Conservation (phyloP, 2,329 filamentous ascomycete genomes). For the Elsinoe fawcettii region DNA sequence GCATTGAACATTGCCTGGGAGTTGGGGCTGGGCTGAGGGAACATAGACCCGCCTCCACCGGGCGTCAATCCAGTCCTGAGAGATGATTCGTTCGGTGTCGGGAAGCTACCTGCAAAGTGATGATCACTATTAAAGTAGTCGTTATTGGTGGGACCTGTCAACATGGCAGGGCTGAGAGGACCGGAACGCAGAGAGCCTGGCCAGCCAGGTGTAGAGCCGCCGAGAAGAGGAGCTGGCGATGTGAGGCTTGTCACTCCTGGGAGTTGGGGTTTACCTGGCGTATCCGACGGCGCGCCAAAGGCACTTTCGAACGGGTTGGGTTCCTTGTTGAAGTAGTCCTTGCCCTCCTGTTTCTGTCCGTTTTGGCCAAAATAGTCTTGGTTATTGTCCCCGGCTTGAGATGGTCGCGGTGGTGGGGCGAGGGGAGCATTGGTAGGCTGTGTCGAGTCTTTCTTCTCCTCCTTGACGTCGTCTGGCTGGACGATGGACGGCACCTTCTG, state of each 20-base stretch:
- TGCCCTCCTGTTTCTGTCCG: slow-evolving; percentile 24
- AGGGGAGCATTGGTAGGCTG: slow-evolving; percentile 40
- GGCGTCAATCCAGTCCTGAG: slow-evolving; percentile 85
- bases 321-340: slow-evolving; percentile 61
- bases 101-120: slow-evolving; percentile 74
- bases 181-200: slow-evolving; percentile 81
- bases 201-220: slow-evolving; percentile 72
- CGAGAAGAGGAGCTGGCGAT: slow-evolving; percentile 74
- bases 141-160: slow-evolving; percentile 75
- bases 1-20: slow-evolving; percentile 75
- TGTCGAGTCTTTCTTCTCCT: slow-evolving; percentile 23
- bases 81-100: slow-evolving; percentile 93
- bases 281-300: slow-evolving; percentile 68
- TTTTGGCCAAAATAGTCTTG: slow-evolving; percentile 43
- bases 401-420: slow-evolving; percentile 44
- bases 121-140: slow-evolving; percentile 70
- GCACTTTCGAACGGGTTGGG: slow-evolving; percentile 97
- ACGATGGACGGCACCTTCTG: slow-evolving; percentile 29
- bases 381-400: slow-evolving; percentile 33
- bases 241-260: slow-evolving; percentile 86
- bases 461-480: slow-evolving; percentile 27
- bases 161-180: slow-evolving; percentile 93
- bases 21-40: slow-evolving; percentile 82
- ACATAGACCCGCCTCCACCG: slow-evolving; percentile 94
- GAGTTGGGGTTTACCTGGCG: slow-evolving; percentile 70